Evolutionary conservation across 257 asterid genomes (phyloP).

Genomic region (Salvia rosmarinus): DNA sequence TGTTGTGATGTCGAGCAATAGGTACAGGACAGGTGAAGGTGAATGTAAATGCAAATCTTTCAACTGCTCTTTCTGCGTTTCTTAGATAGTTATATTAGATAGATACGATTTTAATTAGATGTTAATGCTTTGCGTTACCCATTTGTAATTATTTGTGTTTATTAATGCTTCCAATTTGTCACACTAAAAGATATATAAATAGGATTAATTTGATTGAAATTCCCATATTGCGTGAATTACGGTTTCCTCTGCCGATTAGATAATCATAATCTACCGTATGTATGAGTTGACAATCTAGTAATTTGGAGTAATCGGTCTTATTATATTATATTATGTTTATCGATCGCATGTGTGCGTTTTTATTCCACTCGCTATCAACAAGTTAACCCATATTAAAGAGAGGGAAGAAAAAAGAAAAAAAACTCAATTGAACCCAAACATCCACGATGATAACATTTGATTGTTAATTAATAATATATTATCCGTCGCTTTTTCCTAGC

Average conservation of each 20-base stretch:
- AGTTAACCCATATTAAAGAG: too few species aligned
- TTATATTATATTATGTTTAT: not conserved
- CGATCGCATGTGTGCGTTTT: slow-evolving; percentile 1
- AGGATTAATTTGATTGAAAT: not conserved
- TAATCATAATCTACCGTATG: not conserved
- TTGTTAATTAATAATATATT: not conserved
- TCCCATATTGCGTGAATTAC: not conserved
- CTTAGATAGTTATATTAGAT: not conserved
- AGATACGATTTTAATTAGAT: not conserved
- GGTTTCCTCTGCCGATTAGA: slow-evolving; percentile 10
- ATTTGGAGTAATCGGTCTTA: not conserved
- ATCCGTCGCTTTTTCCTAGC: slow-evolving; percentile 23
- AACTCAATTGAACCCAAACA: too few species aligned
- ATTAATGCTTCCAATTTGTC: not conserved
- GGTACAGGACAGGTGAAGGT: not conserved
- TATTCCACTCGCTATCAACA: not conserved
- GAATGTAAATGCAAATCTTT: not conserved
- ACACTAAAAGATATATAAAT: not conserved
- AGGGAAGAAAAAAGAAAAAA: too few species aligned
- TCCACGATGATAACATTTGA: too few species aligned
- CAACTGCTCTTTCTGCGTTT: slow-evolving; percentile 21
- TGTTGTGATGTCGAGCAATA: not conserved
- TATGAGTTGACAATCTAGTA: slow-evolving; percentile 1
- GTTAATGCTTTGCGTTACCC: too few species aligned
- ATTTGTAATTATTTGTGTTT: slow-evolving; percentile 1